Evolutionary conservation across 164 flowering plant genomes (phyloP).

Genomic region (Liriodendron chinense): DNA sequence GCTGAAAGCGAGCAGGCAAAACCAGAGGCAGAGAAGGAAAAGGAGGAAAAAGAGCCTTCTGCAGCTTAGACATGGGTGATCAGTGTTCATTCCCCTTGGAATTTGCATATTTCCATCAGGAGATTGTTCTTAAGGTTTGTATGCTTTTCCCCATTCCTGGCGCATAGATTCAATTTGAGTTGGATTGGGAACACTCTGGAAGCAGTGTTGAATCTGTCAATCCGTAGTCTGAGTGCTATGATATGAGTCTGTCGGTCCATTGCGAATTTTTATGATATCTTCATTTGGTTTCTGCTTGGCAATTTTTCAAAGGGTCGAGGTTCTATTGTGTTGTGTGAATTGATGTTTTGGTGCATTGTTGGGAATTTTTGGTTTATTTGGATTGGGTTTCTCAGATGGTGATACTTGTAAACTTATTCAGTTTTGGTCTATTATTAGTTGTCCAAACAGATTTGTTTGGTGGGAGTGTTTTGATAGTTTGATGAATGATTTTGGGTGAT

Average conservation of each 20-base stretch:
- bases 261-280: too few relatives aligned
- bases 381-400: too few relatives aligned
- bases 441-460: too few relatives aligned
- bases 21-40: slow-evolving; percentile 17
- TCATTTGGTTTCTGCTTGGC: not conserved
- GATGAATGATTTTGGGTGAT: too few relatives aligned
- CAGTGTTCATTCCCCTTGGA: not conserved
- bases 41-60: slow-evolving; percentile 6
- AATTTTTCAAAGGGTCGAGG: not conserved
- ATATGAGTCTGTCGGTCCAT: not conserved
- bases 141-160: too few relatives aligned
- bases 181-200: not conserved
- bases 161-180: not conserved
- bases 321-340: too few relatives aligned
- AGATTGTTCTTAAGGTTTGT: not conserved
- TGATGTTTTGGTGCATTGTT: too few relatives aligned
- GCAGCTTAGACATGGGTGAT: not conserved
- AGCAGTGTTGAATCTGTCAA: not conserved
- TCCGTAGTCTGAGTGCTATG: not conserved
- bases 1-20: slow-evolving; percentile 1
- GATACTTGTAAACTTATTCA: too few relatives aligned
- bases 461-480: too few relatives aligned
- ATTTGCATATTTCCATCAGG: too few relatives aligned
- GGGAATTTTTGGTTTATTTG: too few relatives aligned
- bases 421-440: too few relatives aligned